Evolutionary conservation across 1,139 yeast genomes (phyloP), one percentile per base, ranked within the genome.

Genomic region (Lodderomyces elongisporus): DNA sequence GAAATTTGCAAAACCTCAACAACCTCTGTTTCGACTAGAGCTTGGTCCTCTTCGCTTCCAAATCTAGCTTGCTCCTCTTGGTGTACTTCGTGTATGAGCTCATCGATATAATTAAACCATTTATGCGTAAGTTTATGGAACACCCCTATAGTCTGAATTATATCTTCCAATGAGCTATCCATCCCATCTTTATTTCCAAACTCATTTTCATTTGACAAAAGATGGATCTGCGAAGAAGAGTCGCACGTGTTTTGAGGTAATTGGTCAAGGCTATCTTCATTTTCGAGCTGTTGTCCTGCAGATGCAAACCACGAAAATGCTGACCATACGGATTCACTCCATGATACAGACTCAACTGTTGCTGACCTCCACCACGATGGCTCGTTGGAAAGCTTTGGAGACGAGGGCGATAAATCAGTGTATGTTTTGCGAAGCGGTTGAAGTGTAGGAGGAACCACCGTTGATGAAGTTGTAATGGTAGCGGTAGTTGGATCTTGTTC

Each of bases 261-360:
- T n/a, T n/a, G n/a, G n/a, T 18, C 17, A 28, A 20, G 25, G 42
- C 13, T 18, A 5, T n/a, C 30, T 23, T 20, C 25, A 5, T 14
- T 27, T 14, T 33, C 31, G 15, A 36, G 24, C 30, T 39, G 38
- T 16, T 74, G 80, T 4, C 95, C 95, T 2, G 94, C 93, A 22
- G 85, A 76, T 2, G 91, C 89, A 81, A 88, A 82, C 87, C 91
- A 83, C 25, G 82, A 67, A 39, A 84, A 70, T 0, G 89, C 87
- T 39, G 77, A 74, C 79, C 87, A 79, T 1, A 81, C 61, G 33
- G 73, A 68, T 47, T 81, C 85, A 29, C 70, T 61, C 78, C 88
- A 74, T 1, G 85, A 69, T 16, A 72, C 52, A 1, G 81, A 67
- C 37, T 76, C 80, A 1, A 74, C 63, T 2, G 67, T 64, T 3